These are phyloP conservation scores for Fusarium luffae DNA, from an alignment of 2,329 filamentous ascomycete genomes.

Conservation along the genomic window DNA sequence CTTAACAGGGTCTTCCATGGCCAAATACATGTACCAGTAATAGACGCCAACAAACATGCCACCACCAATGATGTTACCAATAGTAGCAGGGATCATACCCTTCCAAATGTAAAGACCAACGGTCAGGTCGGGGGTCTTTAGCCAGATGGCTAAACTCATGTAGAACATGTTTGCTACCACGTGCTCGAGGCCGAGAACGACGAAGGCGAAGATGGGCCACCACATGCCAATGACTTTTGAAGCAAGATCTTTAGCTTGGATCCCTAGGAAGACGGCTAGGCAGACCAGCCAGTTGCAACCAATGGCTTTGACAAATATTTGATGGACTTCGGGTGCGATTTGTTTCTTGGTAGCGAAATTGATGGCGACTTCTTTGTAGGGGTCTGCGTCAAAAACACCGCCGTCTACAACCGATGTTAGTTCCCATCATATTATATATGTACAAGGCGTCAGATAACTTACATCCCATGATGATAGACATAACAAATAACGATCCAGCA, in stretches of 20 bases:
- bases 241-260: conserved; percentile 61
- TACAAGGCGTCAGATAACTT: not conserved
- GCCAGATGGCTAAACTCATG: conserved; percentile 62
- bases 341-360: conserved; percentile 61
- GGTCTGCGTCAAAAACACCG: conserved; percentile 55
- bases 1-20: conserved; percentile 20
- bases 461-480: conserved; percentile 58
- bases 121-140: conserved; percentile 56
- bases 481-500: conserved; percentile 60
- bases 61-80: conserved; percentile 67
- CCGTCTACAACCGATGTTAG: conserved; percentile 49
- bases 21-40: conserved; percentile 43
- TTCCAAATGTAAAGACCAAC: conserved; percentile 68
- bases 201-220: conserved; percentile 67
- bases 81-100: conserved; percentile 61
- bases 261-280: conserved; percentile 60
- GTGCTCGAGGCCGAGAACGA: conserved; percentile 64
- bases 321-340: conserved; percentile 59
- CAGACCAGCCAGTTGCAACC: conserved; percentile 70
- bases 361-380: conserved; percentile 57
- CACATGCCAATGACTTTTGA: conserved; percentile 67
- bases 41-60: conserved; percentile 61
- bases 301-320: conserved; percentile 65
- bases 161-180: conserved; percentile 69
- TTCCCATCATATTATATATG: not conserved